A percentile compares a stretch with the other conserved stretches of the same genome.
Conservation (phyloP, 2,329 filamentous ascomycete species). For the Epicoccum nigrum region DNA sequence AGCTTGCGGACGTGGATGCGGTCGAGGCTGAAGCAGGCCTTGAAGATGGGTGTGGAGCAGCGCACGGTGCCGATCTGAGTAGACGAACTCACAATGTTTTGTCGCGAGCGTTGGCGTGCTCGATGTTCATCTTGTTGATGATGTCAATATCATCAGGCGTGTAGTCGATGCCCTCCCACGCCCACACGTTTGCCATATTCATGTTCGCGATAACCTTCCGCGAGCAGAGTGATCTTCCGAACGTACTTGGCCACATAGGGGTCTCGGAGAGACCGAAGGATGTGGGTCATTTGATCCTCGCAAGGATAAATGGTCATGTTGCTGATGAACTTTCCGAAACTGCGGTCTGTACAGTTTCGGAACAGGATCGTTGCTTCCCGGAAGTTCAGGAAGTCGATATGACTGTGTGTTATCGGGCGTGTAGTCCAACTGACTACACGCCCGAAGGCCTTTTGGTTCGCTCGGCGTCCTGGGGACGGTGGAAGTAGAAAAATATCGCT, state of each 20-base stretch:
- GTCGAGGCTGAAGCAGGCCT: conserved; percentile 13
- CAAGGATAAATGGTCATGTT: conserved; percentile 12
- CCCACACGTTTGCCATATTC: conserved; percentile 18
- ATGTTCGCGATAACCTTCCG: conserved; percentile 15
- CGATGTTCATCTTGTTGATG: conserved; percentile 14
- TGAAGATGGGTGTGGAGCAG: conserved; percentile 18
- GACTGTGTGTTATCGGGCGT: too few relatives aligned
- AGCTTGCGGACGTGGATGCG: conserved; percentile 22
- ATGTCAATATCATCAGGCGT: conserved; percentile 8
- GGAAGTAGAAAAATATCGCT: too few relatives aligned
- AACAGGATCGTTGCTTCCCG: too few relatives aligned
- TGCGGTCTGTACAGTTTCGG: neutral
- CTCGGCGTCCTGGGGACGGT: too few relatives aligned
- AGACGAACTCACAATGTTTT: conserved; percentile 18
- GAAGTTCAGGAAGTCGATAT: too few relatives aligned
- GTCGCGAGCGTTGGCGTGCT: too few relatives aligned
- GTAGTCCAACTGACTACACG: too few relatives aligned
- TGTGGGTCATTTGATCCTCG: conserved; percentile 1
- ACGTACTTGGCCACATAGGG: neutral
- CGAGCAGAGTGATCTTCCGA: conserved; percentile 13
- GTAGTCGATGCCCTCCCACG: neutral
- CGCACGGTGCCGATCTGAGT: conserved; percentile 18
- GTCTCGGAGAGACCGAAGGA: neutral
- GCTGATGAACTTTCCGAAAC: neutral
- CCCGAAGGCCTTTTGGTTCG: too few relatives aligned